phyloP scores from a whole-genome alignment of 2,329 filamentous ascomycete species.

The Fonsecaea erecta region DNA sequence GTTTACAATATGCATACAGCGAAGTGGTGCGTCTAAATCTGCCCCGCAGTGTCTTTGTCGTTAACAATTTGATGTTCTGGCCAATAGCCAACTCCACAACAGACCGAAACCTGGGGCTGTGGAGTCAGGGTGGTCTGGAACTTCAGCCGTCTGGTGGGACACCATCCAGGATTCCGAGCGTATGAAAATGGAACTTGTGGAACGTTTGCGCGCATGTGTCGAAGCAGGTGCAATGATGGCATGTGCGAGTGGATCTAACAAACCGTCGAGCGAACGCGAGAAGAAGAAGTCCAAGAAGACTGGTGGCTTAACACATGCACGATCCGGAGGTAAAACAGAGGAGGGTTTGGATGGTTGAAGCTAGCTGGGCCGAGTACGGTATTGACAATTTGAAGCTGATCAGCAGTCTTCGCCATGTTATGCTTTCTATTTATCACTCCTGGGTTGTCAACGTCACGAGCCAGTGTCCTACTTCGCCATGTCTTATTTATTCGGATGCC shows the following conservation, averaged over 20 bases:
- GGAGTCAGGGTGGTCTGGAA: conserved; percentile 36
- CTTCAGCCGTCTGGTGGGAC: conserved; percentile 33
- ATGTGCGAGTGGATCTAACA: neutral
- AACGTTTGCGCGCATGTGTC: conserved; percentile 33
- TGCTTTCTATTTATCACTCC: too few species aligned
- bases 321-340: too few species aligned
- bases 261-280: neutral
- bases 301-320: too few species aligned
- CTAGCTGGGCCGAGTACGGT: too few species aligned
- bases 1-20: conserved; percentile 37
- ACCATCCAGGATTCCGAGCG: conserved; percentile 33
- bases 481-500: too few species aligned
- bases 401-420: too few species aligned
- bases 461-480: too few species aligned
- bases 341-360: too few species aligned
- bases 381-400: too few species aligned
- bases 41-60: conserved; percentile 8
- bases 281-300: conserved; percentile 1
- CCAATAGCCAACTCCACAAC: conserved; percentile 32
- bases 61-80: conserved; percentile 4
- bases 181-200: conserved; percentile 36
- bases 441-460: too few species aligned
- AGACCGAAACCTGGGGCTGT: conserved; percentile 37
- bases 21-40: conserved; percentile 34
- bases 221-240: conserved; percentile 20